Evolutionary conservation across 2,329 filamentous ascomycete genomes (phyloP).

Genomic region (Bretziella fagacearum): DNA sequence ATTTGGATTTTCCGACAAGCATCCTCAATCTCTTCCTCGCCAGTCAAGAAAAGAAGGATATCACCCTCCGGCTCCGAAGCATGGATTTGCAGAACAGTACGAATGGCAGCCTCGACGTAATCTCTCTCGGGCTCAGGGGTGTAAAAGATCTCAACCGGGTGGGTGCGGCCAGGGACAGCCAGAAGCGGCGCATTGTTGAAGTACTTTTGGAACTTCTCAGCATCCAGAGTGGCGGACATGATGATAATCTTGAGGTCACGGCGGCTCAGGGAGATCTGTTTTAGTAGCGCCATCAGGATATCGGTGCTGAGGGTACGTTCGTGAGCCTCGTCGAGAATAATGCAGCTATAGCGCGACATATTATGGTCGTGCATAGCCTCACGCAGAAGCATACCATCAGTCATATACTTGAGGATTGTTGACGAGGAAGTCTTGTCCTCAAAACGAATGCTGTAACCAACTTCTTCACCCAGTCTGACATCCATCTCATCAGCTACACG

Average conservation of each 20-base stretch:
- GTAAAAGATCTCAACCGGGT: constrained; percentile 97
- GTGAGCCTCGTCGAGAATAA: constrained; percentile 97
- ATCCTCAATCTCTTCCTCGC: constrained; percentile 97
- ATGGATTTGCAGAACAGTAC: constrained; percentile 93
- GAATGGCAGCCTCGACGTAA: constrained; percentile 86
- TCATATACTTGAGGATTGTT: constrained; percentile 98
- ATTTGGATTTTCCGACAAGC: constrained; percentile 80
- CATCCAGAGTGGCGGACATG: constrained; percentile 96
- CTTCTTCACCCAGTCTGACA: constrained; percentile 78
- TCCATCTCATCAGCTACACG: constrained; percentile 97
- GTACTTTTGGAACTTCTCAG: constrained; percentile 94
- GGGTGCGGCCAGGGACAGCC: constrained; percentile 83
- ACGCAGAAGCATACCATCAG: constrained; percentile 91
- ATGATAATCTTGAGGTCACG: constrained; percentile 95
- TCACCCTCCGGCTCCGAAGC: constrained; percentile 84
- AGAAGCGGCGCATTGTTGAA: constrained; percentile 89
- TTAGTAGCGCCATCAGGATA: constrained; percentile 90
- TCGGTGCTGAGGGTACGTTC: constrained; percentile 94
- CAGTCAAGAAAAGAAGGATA: constrained; percentile 84
- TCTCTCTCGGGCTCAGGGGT: constrained; percentile 91
- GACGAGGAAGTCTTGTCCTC: constrained; percentile 81
- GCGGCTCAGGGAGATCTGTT: constrained; percentile 67
- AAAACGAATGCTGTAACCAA: constrained; percentile 97
- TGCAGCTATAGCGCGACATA: constrained; percentile 83
- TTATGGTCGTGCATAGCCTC: constrained; percentile 95